Evolutionary conservation across 1,139 yeast species (phyloP).

Genomic region (Barnettozyma hawaiiensis): DNA sequence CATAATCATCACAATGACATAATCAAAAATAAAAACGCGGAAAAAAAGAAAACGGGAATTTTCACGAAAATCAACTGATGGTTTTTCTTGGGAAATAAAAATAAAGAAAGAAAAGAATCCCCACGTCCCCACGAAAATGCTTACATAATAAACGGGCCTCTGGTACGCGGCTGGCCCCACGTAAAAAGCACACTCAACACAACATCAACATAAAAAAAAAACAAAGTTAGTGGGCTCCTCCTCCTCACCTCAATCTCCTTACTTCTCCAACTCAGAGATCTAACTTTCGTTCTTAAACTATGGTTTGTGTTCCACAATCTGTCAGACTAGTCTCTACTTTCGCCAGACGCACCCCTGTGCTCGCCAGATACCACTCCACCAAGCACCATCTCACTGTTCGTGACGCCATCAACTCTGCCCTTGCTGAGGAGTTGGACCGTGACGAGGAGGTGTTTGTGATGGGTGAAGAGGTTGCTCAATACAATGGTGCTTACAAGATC

Average conservation of each 20-base stretch:
- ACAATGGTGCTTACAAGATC: conserved; percentile 98
- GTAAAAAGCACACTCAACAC: too few relatives aligned
- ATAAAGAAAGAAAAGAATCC: too few relatives aligned
- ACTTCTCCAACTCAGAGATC: too few relatives aligned
- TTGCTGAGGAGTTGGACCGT: conserved; percentile 96
- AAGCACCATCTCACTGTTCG: conserved; percentile 78
- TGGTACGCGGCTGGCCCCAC: background rate
- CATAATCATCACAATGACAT: too few relatives aligned
- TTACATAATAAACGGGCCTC: background rate
- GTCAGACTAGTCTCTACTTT: conserved; percentile 3
- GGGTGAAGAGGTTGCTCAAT: conserved; percentile 99
- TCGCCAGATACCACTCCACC: conserved; percentile 31
- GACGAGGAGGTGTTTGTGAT: conserved; percentile 91
- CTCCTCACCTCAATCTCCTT: conserved; percentile 9
- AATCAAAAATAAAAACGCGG: background rate
- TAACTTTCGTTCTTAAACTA: too few relatives aligned
- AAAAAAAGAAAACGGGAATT: background rate
- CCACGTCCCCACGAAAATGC: conserved; percentile 1
- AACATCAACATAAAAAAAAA: too few relatives aligned
- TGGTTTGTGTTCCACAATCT: conserved; percentile 2
- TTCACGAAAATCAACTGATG: conserved; percentile 1
- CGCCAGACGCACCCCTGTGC: conserved; percentile 12
- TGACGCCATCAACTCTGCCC: conserved; percentile 91
- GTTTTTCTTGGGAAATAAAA: too few relatives aligned
- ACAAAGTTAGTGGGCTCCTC: too few relatives aligned